These are phyloP conservation scores for Chaetomium sp. DNA, from an alignment of 2,329 filamentous ascomycete species.

Conservation along the genomic window DNA sequence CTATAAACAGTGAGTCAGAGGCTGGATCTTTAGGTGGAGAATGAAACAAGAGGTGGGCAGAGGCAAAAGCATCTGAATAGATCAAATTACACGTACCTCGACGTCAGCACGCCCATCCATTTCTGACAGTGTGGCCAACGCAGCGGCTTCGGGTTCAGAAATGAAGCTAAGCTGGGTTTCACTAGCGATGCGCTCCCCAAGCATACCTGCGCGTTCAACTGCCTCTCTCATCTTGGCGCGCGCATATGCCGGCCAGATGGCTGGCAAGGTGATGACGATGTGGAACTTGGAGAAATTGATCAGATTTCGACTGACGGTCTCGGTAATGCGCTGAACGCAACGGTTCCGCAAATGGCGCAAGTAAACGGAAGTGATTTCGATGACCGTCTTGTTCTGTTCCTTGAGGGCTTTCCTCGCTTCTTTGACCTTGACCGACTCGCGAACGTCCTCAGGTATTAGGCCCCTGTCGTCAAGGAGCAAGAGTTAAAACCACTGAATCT, in stretches of 20 bases:
- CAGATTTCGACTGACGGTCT: conserved; percentile 20
- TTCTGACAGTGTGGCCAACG: conserved; percentile 32
- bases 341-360: conserved; percentile 32
- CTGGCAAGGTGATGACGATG: conserved; percentile 38
- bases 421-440: conserved; percentile 32
- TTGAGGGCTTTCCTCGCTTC: conserved; percentile 7
- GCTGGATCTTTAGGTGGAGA: no score
- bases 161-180: conserved; percentile 32
- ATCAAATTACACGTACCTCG: neutral
- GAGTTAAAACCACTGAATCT: conserved; percentile 38
- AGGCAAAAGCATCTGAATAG: neutral
- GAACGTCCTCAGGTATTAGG: conserved; percentile 21
- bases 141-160: conserved; percentile 41
- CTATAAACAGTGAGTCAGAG: neutral
- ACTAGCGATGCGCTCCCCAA: conserved; percentile 23
- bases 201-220: conserved; percentile 31
- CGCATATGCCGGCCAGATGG: conserved; percentile 40
- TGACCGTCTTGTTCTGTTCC: conserved; percentile 17
- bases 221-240: conserved; percentile 34
- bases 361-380: conserved; percentile 30
- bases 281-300: conserved; percentile 26
- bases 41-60: no score
- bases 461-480: conserved; percentile 31
- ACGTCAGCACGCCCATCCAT: conserved; percentile 15
- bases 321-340: conserved; percentile 23